Base-by-base conservation (phyloP, 345 rosid genomes). In the Orychophragmus violaceus region DNA sequence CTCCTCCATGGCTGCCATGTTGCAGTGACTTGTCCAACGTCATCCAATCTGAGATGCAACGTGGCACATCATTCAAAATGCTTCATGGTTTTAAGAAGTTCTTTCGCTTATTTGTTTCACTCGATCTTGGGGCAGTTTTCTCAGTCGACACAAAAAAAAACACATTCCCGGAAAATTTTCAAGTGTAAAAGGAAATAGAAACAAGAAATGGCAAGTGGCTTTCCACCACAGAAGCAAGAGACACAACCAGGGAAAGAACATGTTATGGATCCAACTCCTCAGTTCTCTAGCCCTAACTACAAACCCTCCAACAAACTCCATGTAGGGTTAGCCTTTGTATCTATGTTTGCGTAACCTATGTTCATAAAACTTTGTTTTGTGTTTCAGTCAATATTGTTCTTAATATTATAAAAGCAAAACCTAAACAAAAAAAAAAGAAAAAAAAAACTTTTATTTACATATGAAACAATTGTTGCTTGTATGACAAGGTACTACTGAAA, bases 151-250 rank as follows among this genome's bases (percentile, higher is more conserved):
- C 37, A 48, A 48, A 22, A 59, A 14, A 8, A 58, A n/a, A 52
- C 36, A 58, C 60, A 27, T 49, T 48, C 28, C 8, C 16, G 25
- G 23, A 7, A 48, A 21, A 2, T 9, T 52, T 13, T n/a, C 2
- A 21, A 30, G 41, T 19, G 21, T 53, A 9, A 46, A 21, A 33
- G 37, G 13, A 70, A 41, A 46, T 19, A 50, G 36, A 70, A 73
- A 84, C 22, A 3, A 54, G 71, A 76, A 48, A 88, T 88, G 96
- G 82, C 96, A n/a, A 82, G 87, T 0, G 75, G 64, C 11, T 86
- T 83, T 64, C 91, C 85, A 33, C 83, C 84, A n/a, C 94, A 87
- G 66, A 79, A 74, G 80, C 95, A 88, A 77, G 78, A 74, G 56
- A 51, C 18, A 2, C 95, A 91, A 69, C 96, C 90, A 23, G 90